A percentile compares a stretch with the other conserved stretches of the same genome.
Evolutionary conservation across 257 asterid species (phyloP).

Genomic region (Eucommia ulmoides): DNA sequence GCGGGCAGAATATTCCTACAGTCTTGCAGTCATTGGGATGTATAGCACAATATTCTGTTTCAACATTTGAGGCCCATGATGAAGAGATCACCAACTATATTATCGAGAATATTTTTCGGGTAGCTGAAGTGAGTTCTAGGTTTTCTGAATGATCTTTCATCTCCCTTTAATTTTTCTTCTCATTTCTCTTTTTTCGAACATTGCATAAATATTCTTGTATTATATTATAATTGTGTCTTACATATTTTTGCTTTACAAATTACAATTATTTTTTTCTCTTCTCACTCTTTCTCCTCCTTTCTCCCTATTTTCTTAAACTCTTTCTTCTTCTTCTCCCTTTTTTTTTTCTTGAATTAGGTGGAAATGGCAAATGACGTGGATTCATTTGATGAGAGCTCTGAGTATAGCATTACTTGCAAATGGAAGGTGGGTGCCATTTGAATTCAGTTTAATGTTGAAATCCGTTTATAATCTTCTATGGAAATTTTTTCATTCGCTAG

Average conservation of each 20-base stretch:
- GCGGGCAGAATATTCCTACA: conserved; percentile 46
- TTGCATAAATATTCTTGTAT: neutral
- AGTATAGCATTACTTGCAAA: conserved; percentile 52
- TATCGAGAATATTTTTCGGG: conserved; percentile 50
- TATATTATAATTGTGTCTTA: neutral
- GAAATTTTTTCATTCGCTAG: neutral
- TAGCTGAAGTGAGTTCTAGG: conserved; percentile 36
- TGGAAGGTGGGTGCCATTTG: conserved; percentile 45
- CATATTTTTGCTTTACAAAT: conserved; percentile 4
- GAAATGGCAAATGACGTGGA: conserved; percentile 26
- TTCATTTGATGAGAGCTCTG: conserved; percentile 24
- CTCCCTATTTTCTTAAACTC: conserved; percentile 8
- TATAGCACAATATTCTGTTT: conserved; percentile 52
- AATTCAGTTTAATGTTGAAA: conserved; percentile 2
- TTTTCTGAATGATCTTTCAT: too few species aligned
- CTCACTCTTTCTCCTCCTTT: too few species aligned
- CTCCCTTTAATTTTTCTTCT: too few species aligned
- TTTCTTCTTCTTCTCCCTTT: conserved; percentile 12
- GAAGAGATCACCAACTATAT: conserved; percentile 37
- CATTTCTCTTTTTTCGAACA: too few species aligned
- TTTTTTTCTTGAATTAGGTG: conserved; percentile 27
- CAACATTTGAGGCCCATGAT: conserved; percentile 55
- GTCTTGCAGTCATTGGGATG: conserved; percentile 86
- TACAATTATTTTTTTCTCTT: too few species aligned
- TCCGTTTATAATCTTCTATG: neutral